phyloP scores from a whole-genome alignment of 495 filamentous ascomycete species.

The Rhypophila decipiens region DNA sequence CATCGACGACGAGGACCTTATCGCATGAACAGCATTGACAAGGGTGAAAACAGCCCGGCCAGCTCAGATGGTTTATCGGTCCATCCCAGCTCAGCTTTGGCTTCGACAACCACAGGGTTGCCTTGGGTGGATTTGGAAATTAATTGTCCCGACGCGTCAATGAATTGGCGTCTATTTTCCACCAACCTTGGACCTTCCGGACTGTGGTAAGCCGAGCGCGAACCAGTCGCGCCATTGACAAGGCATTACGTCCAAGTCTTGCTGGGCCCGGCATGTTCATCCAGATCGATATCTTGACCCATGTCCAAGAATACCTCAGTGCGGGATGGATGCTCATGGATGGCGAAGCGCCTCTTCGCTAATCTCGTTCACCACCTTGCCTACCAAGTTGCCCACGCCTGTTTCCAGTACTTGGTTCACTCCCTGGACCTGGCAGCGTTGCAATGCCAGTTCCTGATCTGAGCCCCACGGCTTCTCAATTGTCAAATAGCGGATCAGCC shows the following conservation, averaged over 20 bases:
- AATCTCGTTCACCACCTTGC: constrained; percentile 21
- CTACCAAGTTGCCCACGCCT: constrained; percentile 9
- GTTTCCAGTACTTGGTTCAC: constrained; percentile 8
- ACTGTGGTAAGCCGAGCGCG: constrained; percentile 4
- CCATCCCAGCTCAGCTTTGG: constrained; percentile 6
- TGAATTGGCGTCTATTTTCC: not conserved
- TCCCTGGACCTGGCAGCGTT: constrained; percentile 9
- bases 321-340: too few relatives aligned
- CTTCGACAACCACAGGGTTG: constrained; percentile 11
- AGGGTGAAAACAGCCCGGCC: constrained; percentile 3
- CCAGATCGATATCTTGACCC: constrained; percentile 19
- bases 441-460: constrained; percentile 5
- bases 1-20: not conserved
- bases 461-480: constrained; percentile 4
- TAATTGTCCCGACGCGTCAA: not conserved
- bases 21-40: constrained; percentile 22
- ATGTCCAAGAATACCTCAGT: constrained; percentile 15
- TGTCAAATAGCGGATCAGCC: constrained; percentile 23
- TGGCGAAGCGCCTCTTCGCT: constrained; percentile 23
- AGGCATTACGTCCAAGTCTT: constrained; percentile 2
- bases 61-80: not conserved
- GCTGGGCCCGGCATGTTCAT: constrained; percentile 11
- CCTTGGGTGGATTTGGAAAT: constrained; percentile 11
- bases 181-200: not conserved
- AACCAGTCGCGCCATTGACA: constrained; percentile 12